Conservation (phyloP, 805 yeast species). For the Wickerhamomyces mucosus region DNA sequence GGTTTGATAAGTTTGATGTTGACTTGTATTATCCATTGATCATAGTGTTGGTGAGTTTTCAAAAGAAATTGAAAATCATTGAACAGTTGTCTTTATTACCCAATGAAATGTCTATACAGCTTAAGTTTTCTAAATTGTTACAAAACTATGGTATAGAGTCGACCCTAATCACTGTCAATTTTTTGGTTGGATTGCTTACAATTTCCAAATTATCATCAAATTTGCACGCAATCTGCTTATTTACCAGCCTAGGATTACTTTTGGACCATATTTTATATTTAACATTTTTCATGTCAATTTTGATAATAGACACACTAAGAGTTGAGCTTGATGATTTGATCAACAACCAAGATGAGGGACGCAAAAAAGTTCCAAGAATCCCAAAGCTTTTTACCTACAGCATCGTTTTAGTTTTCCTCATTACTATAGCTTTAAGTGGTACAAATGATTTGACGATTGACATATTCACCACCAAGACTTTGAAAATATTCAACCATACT, state of each 20-base stretch:
- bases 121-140: conserved; percentile 28
- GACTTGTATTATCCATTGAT: conserved; percentile 31
- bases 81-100: conserved; percentile 30
- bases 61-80: conserved; percentile 38
- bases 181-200: conserved; percentile 18
- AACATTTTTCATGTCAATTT: conserved; percentile 55
- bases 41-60: conserved; percentile 33
- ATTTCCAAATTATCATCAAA: conserved; percentile 23
- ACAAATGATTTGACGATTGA: conserved; percentile 1
- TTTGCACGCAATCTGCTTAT: conserved; percentile 33
- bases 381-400: neutral
- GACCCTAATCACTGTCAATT: conserved; percentile 25
- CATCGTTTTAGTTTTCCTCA: too few species aligned
- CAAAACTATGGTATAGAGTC: conserved; percentile 29
- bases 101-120: conserved; percentile 31
- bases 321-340: conserved; percentile 50
- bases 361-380: neutral
- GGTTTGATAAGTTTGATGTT: conserved; percentile 23
- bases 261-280: conserved; percentile 53
- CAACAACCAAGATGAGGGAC: conserved; percentile 5
- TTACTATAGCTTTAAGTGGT: too few species aligned
- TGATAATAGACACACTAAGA: conserved; percentile 59
- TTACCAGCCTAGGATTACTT: conserved; percentile 37
- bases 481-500: conserved; percentile 2
- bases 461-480: too few species aligned